Evolutionary conservation across 192 early-diverging fungal species (phyloP).

Genomic region (Linnemannia exigua): DNA sequence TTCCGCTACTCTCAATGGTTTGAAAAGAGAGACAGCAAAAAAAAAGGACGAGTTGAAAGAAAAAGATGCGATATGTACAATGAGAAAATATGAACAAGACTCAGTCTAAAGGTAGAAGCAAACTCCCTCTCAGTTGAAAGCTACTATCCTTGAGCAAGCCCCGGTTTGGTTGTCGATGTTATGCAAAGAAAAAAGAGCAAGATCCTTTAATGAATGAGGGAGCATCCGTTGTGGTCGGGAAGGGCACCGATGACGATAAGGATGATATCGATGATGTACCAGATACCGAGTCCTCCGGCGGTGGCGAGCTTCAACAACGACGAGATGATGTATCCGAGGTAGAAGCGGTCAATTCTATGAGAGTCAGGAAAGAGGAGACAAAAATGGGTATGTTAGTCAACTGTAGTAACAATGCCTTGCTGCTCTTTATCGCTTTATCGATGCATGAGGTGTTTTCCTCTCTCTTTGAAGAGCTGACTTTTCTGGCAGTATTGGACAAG

Average conservation of each 20-base stretch:
- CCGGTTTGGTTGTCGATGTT: background rate
- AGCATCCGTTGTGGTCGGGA: slow-evolving; percentile 59
- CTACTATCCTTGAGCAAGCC: background rate
- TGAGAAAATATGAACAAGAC: slow-evolving; percentile 3
- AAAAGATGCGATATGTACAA: background rate
- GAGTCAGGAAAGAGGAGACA: slow-evolving; percentile 14
- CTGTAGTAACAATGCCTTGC: no score
- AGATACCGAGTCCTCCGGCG: slow-evolving; percentile 64
- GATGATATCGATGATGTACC: slow-evolving; percentile 61
- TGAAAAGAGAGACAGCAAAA: background rate
- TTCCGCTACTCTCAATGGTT: no score
- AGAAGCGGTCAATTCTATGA: slow-evolving; percentile 69
- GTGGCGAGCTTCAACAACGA: slow-evolving; percentile 62
- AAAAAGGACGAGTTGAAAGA: background rate
- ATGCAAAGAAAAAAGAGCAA: background rate
- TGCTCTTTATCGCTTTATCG: no score
- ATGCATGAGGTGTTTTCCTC: no score
- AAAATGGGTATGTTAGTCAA: background rate
- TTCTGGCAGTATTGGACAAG: no score
- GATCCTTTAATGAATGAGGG: slow-evolving; percentile 20
- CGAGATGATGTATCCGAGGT: slow-evolving; percentile 66
- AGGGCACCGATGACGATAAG: slow-evolving; percentile 58
- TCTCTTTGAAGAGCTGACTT: no score
- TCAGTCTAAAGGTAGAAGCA: background rate
- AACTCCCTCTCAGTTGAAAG: no score